A percentile compares a stretch with the other conserved stretches of the same genome.
These are phyloP conservation scores for Penicillium sp. DNA, from an alignment of 2,329 filamentous ascomycete genomes.

Conservation along the genomic window DNA sequence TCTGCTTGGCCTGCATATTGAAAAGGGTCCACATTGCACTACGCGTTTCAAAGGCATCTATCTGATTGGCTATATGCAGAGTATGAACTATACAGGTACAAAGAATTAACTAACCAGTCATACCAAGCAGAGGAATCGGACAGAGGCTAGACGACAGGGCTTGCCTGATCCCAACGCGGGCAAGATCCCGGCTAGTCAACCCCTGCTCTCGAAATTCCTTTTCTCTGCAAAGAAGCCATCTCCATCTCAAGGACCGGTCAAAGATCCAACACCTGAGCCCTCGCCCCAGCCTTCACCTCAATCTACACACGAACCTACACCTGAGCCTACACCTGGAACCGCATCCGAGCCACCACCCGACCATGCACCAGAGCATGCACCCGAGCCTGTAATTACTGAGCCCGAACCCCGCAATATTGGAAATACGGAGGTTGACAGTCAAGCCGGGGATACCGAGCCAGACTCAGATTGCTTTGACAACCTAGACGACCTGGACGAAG, in stretches of 20 bases:
- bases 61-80: too few species aligned
- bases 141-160: constrained; percentile 25
- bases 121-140: too few species aligned
- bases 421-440: constrained; percentile 11
- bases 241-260: background rate
- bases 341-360: background rate
- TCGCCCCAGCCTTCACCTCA: background rate
- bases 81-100: too few species aligned
- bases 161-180: constrained; percentile 32
- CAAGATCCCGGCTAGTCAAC: constrained; percentile 37
- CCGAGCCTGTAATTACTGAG: background rate
- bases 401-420: constrained; percentile 2
- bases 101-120: too few species aligned
- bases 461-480: constrained; percentile 24
- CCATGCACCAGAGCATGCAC: background rate
- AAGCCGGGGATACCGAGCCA: constrained; percentile 21
- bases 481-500: constrained; percentile 24
- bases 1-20: too few species aligned
- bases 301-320: background rate
- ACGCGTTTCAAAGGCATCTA: too few species aligned
- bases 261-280: background rate
- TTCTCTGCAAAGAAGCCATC: constrained; percentile 13
- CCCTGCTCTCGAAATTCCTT: constrained; percentile 34
- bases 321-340: background rate
- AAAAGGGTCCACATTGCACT: too few species aligned